These are phyloP conservation scores for Microbotryum saponariae DNA, from an alignment of 1,284 basidiomycete genomes.

Conservation along the genomic window DNA sequence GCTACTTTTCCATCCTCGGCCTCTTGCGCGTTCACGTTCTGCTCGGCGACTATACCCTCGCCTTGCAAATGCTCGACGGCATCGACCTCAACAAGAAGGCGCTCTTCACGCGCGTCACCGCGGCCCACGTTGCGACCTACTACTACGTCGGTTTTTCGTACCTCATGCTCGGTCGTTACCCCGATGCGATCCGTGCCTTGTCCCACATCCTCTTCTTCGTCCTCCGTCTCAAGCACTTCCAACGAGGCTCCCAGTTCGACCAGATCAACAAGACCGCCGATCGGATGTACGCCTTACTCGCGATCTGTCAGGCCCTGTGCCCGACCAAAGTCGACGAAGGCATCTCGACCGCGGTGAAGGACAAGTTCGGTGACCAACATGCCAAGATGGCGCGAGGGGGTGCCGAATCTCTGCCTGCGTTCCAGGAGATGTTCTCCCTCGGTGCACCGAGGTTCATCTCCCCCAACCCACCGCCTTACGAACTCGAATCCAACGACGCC, in stretches of 20 bases:
- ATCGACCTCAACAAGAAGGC: slow-evolving; percentile 83
- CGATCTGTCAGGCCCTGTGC: slow-evolving; percentile 84
- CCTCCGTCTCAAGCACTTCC: slow-evolving; percentile 35
- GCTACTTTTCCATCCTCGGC: slow-evolving; percentile 94
- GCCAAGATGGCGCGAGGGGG: slow-evolving; percentile 71
- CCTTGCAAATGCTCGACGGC: slow-evolving; percentile 89
- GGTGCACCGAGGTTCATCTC: slow-evolving; percentile 96
- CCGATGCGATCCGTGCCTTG: slow-evolving; percentile 89
- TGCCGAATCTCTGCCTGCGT: slow-evolving; percentile 69
- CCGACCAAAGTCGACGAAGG: slow-evolving; percentile 84
- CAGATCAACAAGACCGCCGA: slow-evolving; percentile 97
- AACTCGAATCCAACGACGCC: slow-evolving; percentile 57
- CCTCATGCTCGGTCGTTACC: slow-evolving; percentile 83
- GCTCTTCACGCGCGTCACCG: slow-evolving; percentile 81
- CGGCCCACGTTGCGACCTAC: slow-evolving; percentile 88
- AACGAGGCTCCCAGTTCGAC: slow-evolving; percentile 87
- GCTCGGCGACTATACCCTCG: slow-evolving; percentile 90
- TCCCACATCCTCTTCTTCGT: slow-evolving; percentile 89
- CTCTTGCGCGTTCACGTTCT: slow-evolving; percentile 91
- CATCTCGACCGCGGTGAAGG: slow-evolving; percentile 84
- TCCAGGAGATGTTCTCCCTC: slow-evolving; percentile 88
- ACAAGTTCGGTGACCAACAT: slow-evolving; percentile 86
- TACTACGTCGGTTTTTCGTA: slow-evolving; percentile 97
- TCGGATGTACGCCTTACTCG: slow-evolving; percentile 92
- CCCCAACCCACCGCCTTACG: slow-evolving; percentile 79